Conservation (phyloP, 768 basidiomycete species). For the Lactarius psammicola region DNA sequence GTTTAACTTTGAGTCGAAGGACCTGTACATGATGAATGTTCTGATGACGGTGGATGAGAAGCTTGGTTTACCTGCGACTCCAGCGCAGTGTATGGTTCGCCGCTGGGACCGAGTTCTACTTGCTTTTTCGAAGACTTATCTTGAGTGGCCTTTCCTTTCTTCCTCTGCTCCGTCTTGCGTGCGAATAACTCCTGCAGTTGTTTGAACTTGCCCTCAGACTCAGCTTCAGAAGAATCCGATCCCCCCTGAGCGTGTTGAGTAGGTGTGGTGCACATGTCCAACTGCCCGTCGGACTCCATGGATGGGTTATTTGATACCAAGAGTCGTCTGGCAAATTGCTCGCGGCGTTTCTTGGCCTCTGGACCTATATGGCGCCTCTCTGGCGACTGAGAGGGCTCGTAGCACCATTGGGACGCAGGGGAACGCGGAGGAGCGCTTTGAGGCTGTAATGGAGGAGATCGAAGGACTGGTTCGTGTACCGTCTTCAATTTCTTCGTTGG, state of each 20-base stretch:
- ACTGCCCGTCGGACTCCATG: background rate
- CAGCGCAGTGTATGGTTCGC: constrained; percentile 69
- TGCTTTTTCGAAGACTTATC: constrained; percentile 37
- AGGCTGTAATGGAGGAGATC: constrained; percentile 2
- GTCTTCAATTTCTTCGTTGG: constrained; percentile 23
- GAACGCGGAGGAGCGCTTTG: background rate
- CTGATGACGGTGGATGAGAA: background rate
- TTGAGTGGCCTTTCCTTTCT: constrained; percentile 32
- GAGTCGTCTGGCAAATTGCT: constrained; percentile 23
- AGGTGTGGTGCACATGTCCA: background rate
- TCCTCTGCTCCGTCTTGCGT: constrained; percentile 39
- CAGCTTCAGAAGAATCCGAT: constrained; percentile 38
- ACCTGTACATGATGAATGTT: constrained; percentile 39
- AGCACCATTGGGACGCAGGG: constrained; percentile 23
- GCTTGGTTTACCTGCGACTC: constrained; percentile 61
- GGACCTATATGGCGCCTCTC: constrained; percentile 17
- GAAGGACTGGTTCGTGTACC: constrained; percentile 2
- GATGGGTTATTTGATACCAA: constrained; percentile 17
- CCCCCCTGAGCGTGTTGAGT: constrained; percentile 15
- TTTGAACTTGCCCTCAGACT: constrained; percentile 48
- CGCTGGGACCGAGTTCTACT: constrained; percentile 61
- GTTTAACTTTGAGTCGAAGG: constrained; percentile 56
- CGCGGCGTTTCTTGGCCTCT: constrained; percentile 16
- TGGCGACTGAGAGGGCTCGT: constrained; percentile 22
- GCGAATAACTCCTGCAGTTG: constrained; percentile 48